Percentiles rank a stretch among this genome's conserved stretches.
phyloP scores from a whole-genome alignment of 148 eudicot genomes.

The Chenopodium album region DNA sequence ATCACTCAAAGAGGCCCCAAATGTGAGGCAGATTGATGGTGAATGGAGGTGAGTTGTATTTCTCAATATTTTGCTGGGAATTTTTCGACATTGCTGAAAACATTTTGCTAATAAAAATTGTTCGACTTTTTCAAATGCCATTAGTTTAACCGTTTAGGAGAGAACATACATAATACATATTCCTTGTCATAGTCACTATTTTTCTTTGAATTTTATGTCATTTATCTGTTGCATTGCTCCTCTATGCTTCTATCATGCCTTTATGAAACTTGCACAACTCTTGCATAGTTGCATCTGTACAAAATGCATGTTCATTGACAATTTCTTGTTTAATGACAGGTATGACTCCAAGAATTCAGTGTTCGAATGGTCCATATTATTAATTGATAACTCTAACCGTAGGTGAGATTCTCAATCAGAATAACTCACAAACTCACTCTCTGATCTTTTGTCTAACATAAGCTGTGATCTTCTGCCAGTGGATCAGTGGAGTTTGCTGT shows the following conservation, averaged over 20 bases:
- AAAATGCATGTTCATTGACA: not conserved
- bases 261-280: not conserved
- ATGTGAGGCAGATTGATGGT: constrained; percentile 76
- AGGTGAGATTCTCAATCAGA: constrained; percentile 40
- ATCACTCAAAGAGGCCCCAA: constrained; percentile 80
- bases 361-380: constrained; percentile 79
- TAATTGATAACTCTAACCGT: constrained; percentile 82
- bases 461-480: constrained; percentile 37
- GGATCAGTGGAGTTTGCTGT: constrained; percentile 83
- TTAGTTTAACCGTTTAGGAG: too few species aligned
- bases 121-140: too few species aligned
- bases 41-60: constrained; percentile 66
- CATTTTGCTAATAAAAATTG: not conserved
- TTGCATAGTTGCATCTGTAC: not conserved
- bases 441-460: not conserved
- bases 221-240: not conserved
- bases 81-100: too few species aligned
- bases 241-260: not conserved
- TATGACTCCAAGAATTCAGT: constrained; percentile 71
- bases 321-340: constrained; percentile 40
- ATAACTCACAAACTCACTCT: not conserved
- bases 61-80: too few species aligned
- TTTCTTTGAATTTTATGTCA: not conserved
- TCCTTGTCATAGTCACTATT: not conserved
- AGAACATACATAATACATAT: too few species aligned